phyloP scores from a whole-genome alignment of 2,329 filamentous ascomycete species.

The Talaromyces sp. region DNA sequence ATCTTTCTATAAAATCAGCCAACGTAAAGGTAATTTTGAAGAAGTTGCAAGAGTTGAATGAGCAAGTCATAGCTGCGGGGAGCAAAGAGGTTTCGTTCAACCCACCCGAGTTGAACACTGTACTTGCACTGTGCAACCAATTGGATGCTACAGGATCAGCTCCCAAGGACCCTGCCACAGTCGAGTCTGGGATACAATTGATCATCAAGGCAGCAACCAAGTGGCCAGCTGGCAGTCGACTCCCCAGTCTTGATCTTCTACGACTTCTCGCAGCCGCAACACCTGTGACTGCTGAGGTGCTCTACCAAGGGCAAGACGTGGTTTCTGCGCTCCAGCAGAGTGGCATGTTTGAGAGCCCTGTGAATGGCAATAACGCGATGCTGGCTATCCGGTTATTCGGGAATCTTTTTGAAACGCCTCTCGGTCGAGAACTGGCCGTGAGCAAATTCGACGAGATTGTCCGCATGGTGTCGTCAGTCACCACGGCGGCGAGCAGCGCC shows the following conservation, averaged over 20 bases:
- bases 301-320: conserved; percentile 53
- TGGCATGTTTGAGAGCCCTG: conserved; percentile 55
- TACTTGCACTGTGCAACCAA: conserved; percentile 59
- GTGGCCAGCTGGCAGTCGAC: conserved; percentile 76
- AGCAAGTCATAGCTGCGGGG: conserved; percentile 61
- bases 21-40: conserved; percentile 68
- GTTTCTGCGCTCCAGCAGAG: conserved; percentile 56
- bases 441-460: conserved; percentile 58
- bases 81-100: conserved; percentile 72
- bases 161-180: conserved; percentile 41
- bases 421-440: conserved; percentile 64
- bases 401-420: conserved; percentile 74
- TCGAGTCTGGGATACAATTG: conserved; percentile 56
- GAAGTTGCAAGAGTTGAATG: conserved; percentile 71
- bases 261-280: conserved; percentile 71
- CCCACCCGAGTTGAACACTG: conserved; percentile 61
- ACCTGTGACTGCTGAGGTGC: conserved; percentile 61
- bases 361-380: conserved; percentile 78
- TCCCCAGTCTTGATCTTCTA: conserved; percentile 81
- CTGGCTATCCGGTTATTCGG: conserved; percentile 75
- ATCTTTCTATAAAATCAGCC: conserved; percentile 70
- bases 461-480: conserved; percentile 59
- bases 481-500: conserved; percentile 47
- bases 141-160: conserved; percentile 49
- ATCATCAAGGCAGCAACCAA: conserved; percentile 67